Percentiles rank a stretch among this genome's conserved stretches.
phyloP scores from a whole-genome alignment of 108 stramenopile genomes.

The Conticribra guillardii region DNA sequence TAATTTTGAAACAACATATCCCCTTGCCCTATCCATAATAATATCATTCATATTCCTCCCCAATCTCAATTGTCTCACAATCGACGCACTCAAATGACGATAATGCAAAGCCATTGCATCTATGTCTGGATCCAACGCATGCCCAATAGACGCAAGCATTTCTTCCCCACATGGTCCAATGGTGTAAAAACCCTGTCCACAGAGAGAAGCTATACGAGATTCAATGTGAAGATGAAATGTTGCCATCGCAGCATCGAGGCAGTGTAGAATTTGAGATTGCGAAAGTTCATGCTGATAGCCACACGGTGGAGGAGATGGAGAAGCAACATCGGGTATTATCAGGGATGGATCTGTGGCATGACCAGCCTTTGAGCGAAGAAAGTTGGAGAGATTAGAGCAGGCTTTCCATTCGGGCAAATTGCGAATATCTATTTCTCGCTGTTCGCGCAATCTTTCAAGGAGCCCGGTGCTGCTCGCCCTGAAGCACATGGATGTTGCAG shows the following conservation, averaged over 20 bases:
- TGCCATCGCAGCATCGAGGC: slow-evolving; percentile 69
- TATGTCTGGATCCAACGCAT: slow-evolving; percentile 41
- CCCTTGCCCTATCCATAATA: slow-evolving; percentile 78
- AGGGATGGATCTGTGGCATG: background rate
- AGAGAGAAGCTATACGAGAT: slow-evolving; percentile 75
- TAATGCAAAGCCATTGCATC: slow-evolving; percentile 86
- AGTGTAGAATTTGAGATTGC: slow-evolving; percentile 32
- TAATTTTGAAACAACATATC: slow-evolving; percentile 63
- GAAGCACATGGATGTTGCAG: no score
- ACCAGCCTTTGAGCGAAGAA: slow-evolving; percentile 30
- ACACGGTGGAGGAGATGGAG: slow-evolving; percentile 42
- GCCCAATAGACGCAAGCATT: slow-evolving; percentile 57
- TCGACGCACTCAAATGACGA: slow-evolving; percentile 69
- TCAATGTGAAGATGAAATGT: slow-evolving; percentile 84
- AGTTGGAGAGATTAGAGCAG: slow-evolving; percentile 28
- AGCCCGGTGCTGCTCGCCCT: slow-evolving; percentile 1
- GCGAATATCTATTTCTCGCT: slow-evolving; percentile 48
- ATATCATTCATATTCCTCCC: slow-evolving; percentile 58
- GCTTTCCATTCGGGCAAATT: slow-evolving; percentile 52
- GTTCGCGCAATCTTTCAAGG: slow-evolving; percentile 37
- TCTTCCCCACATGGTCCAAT: slow-evolving; percentile 93
- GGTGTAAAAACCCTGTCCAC: slow-evolving; percentile 85
- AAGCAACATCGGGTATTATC: slow-evolving; percentile 23
- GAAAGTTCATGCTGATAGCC: slow-evolving; percentile 50
- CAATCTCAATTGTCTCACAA: slow-evolving; percentile 62